Conservation (phyloP, 1,284 basidiomycete genomes). For the Tilletia indica region DNA sequence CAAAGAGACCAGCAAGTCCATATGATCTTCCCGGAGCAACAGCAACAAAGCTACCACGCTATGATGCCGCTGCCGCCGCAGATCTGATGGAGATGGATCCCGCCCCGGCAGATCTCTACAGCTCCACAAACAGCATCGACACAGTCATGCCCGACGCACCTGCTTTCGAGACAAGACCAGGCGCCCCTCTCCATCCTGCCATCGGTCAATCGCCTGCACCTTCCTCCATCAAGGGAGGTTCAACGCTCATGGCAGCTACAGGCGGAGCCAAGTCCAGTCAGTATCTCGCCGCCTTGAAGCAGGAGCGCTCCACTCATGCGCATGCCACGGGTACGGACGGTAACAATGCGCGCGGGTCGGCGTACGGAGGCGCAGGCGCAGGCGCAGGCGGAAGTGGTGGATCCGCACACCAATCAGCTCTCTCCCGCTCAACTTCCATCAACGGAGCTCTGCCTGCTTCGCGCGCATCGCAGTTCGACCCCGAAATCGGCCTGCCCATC, state of each 20-base stretch:
- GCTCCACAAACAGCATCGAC: not conserved
- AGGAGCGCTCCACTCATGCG: not conserved
- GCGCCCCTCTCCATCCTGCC: constrained; percentile 4
- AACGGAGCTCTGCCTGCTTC: not conserved
- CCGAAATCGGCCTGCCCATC: not conserved
- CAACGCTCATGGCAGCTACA: not conserved
- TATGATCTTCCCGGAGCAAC: not conserved
- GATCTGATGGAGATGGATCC: too few relatives aligned
- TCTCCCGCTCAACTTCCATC: not conserved
- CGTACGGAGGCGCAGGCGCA: too few relatives aligned
- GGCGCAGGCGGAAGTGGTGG: not conserved
- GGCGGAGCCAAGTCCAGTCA: constrained; percentile 8
- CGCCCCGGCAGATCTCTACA: not conserved
- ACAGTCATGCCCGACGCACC: not conserved
- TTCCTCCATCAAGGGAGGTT: not conserved
- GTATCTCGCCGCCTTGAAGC: not conserved
- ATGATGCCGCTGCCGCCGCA: not conserved
- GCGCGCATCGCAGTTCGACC: too few relatives aligned
- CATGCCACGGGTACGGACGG: too few relatives aligned
- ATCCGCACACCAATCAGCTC: not conserved
- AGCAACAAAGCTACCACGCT: not conserved
- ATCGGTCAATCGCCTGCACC: not conserved
- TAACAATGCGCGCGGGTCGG: too few relatives aligned
- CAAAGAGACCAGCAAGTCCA: constrained; percentile 3
- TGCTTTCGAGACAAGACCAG: not conserved